Conservation (phyloP, 371 early-diverging fungal genomes). For the Apophysomyces ossiformis region DNA sequence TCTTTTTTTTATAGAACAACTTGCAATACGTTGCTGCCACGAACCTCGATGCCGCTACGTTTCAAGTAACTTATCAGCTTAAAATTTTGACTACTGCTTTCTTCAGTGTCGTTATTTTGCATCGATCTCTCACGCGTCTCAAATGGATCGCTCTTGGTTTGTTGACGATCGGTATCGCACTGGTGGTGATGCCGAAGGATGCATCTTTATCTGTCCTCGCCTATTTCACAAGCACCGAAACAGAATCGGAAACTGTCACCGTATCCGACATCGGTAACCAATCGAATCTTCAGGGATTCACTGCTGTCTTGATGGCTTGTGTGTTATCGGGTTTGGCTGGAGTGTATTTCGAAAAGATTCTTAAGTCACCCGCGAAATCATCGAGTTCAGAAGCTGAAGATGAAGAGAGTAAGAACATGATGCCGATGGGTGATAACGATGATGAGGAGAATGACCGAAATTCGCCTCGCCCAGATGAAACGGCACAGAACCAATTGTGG, state of each 20-base stretch:
- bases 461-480: neutral
- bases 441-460: slow-evolving; percentile 8
- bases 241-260: neutral
- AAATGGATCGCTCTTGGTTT: slow-evolving; percentile 88
- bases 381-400: slow-evolving; percentile 11
- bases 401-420: slow-evolving; percentile 20
- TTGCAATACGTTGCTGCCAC: slow-evolving; percentile 91
- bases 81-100: slow-evolving; percentile 96
- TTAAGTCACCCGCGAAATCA: slow-evolving; percentile 61
- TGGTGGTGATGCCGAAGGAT: slow-evolving; percentile 64
- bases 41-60: slow-evolving; percentile 92
- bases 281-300: slow-evolving; percentile 40
- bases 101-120: slow-evolving; percentile 83
- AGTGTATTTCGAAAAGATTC: slow-evolving; percentile 95
- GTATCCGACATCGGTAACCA: slow-evolving; percentile 38
- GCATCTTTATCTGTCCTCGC: slow-evolving; percentile 14
- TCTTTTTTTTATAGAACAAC: slow-evolving; percentile 69
- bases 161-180: slow-evolving; percentile 85
- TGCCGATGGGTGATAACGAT: slow-evolving; percentile 21
- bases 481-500: slow-evolving; percentile 72
- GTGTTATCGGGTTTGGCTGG: slow-evolving; percentile 93
- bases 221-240: slow-evolving; percentile 11
- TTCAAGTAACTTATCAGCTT: slow-evolving; percentile 96
- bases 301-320: slow-evolving; percentile 84
- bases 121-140: slow-evolving; percentile 60